These are phyloP conservation scores for Saccharum spontaneum DNA, from an alignment of 176 grass and related monocot species.

Conservation along the genomic window DNA sequence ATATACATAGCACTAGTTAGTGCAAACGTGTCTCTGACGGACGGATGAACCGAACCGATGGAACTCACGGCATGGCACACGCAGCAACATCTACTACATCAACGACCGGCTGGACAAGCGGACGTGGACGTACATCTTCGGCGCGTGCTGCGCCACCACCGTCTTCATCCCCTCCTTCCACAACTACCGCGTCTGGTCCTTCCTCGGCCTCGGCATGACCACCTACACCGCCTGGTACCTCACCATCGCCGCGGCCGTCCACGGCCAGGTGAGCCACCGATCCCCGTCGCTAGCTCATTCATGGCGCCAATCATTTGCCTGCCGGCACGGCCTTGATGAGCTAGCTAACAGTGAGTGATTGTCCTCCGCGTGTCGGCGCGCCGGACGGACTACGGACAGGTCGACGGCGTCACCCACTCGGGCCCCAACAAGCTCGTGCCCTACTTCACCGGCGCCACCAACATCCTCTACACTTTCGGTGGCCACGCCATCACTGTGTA, in stretches of 20 bases:
- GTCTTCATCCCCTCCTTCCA: slow-evolving; percentile 66
- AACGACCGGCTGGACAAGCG: slow-evolving; percentile 69
- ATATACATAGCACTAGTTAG: too few relatives aligned
- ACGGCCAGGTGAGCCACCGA: slow-evolving; percentile 41
- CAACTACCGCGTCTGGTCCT: slow-evolving; percentile 64
- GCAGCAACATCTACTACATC: slow-evolving; percentile 68
- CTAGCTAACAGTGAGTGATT: background rate
- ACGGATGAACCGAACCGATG: background rate
- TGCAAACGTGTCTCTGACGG: background rate
- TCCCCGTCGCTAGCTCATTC: background rate
- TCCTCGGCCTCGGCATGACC: slow-evolving; percentile 62
- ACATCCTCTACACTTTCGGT: slow-evolving; percentile 68
- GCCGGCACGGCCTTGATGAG: background rate
- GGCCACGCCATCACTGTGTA: slow-evolving; percentile 58
- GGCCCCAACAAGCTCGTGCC: slow-evolving; percentile 46
- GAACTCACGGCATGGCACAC: background rate
- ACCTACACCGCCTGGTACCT: slow-evolving; percentile 67
- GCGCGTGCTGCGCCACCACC: slow-evolving; percentile 56
- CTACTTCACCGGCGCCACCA: slow-evolving; percentile 66
- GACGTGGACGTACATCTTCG: slow-evolving; percentile 69
- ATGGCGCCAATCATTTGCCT: background rate
- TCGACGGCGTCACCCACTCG: slow-evolving; percentile 47
- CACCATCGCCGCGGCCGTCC: slow-evolving; percentile 45
- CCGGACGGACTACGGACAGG: slow-evolving; percentile 3
- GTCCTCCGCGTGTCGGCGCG: background rate